A percentile compares a stretch with the other conserved stretches of the same genome.
These are phyloP conservation scores for Hypoxylon sp. DNA, from an alignment of 2,329 filamentous ascomycete species.

Conservation along the genomic window DNA sequence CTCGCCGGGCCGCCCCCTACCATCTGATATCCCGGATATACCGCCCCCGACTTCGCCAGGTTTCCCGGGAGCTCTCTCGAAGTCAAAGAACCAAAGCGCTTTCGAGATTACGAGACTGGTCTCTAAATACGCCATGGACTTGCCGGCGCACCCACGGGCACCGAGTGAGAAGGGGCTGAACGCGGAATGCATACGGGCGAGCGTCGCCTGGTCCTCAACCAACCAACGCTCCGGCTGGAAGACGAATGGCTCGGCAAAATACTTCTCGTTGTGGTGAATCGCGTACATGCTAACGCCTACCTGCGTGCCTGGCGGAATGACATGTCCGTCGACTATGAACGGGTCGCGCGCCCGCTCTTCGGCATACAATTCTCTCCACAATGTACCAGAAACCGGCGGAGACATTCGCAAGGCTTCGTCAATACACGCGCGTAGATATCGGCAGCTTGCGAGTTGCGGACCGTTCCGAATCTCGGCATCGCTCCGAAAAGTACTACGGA, in stretches of 20 bases:
- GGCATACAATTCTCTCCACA: too few relatives aligned
- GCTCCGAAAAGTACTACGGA: too few relatives aligned
- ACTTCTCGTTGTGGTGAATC: slow-evolving; percentile 2
- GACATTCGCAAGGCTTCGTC: too few relatives aligned
- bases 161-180: slow-evolving; percentile 2
- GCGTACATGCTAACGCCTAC: too few relatives aligned
- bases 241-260: slow-evolving; percentile 1
- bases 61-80: slow-evolving; percentile 1
- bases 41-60: background rate
- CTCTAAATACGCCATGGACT: slow-evolving; percentile 3
- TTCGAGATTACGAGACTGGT: background rate
- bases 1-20: background rate
- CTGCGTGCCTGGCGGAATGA: too few relatives aligned
- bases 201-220: background rate
- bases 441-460: too few relatives aligned
- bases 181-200: background rate
- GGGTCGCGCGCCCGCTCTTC: too few relatives aligned
- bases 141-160: slow-evolving; percentile 1
- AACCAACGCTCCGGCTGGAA: slow-evolving; percentile 4
- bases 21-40: background rate
- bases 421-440: too few relatives aligned
- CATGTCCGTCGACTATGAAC: too few relatives aligned
- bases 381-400: too few relatives aligned
- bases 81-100: slow-evolving; percentile 3
- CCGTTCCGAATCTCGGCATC: too few relatives aligned